These are phyloP conservation scores for Mycena haematopus DNA, from an alignment of 768 basidiomycete genomes.

Conservation along the genomic window DNA sequence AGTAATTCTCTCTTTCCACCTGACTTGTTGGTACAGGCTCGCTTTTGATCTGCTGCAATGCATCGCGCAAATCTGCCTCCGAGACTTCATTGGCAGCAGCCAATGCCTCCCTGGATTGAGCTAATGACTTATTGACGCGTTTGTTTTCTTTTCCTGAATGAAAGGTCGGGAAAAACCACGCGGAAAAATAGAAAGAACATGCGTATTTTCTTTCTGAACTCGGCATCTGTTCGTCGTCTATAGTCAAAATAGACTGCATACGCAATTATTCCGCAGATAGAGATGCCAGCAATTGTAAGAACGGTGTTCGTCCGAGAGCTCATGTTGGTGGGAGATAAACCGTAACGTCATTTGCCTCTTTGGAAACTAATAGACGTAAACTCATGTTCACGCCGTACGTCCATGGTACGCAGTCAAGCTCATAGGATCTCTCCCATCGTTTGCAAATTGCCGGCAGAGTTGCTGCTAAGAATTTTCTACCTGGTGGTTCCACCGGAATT, in stretches of 20 bases:
- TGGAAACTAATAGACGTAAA: background rate
- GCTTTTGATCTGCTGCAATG: conserved; percentile 67
- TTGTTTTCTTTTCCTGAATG: conserved; percentile 89
- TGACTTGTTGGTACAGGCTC: conserved; percentile 74
- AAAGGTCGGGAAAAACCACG: conserved; percentile 19
- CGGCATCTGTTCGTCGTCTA: conserved; percentile 84
- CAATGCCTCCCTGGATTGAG: conserved; percentile 55
- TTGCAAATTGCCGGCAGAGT: background rate
- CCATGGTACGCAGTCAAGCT: no score
- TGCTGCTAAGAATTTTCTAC: background rate
- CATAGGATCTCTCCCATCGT: background rate
- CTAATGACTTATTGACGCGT: conserved; percentile 74
- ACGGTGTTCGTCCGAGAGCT: conserved; percentile 45
- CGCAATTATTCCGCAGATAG: conserved; percentile 66
- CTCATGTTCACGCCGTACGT: background rate
- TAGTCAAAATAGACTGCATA: conserved; percentile 97
- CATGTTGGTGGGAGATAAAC: conserved; percentile 38
- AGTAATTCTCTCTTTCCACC: conserved; percentile 86
- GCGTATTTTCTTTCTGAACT: conserved; percentile 91
- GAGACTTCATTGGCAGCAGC: conserved; percentile 42
- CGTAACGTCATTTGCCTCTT: conserved; percentile 8
- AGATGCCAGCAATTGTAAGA: conserved; percentile 53
- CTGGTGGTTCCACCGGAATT: background rate
- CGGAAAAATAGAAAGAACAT: conserved; percentile 35
- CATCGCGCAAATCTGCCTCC: conserved; percentile 63